Evolutionary conservation across 164 flowering plant species (phyloP), one percentile per base, ranked within the genome.

Genomic region (Akebia trifoliata): DNA sequence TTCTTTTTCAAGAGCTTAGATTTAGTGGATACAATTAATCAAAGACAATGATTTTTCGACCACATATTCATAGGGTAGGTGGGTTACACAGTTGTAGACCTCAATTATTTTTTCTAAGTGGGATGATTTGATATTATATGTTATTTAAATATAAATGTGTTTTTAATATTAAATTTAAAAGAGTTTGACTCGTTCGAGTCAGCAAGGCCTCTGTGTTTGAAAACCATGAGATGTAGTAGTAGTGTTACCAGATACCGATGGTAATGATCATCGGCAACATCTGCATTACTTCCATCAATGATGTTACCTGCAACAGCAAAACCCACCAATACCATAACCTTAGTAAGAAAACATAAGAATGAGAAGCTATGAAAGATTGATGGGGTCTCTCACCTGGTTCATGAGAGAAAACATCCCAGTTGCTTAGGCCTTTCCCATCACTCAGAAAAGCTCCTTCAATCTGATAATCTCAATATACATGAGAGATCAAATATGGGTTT

Each of bases 321-420:
- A 50, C 29, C 12, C 22, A 34, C 4, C 20, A 36, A 26, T 8
- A 26, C 11, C 15, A 21, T 26, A n/a, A 7, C 24, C 8, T 20
- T 21, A 18, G 39, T 21, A 9, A 17, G 14, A 7, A 24, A 26
- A 18, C 0, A 10, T 24, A 9, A 22, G 40, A 11, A 36, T 8
- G 7, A 8, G 22, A 58, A 25, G 0, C 12, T 1, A 46, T 30
- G 12, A 21, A n/a, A 17, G 12, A 6, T 7, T 17, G 8, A 4
- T 25, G 31, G 15, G 34, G 29, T 20, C 10, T 40, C 24, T 61
- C 12, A 79, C 82, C 82, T 40, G 66, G 38, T 36, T 50, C 42
- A 17, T 77, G 82, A 28, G 86, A 34, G 46, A 73, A 81, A 34
- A 61, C 50, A 54, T 84, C 90, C 86, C 90, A 81, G 35, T 81